Base-by-base conservation (phyloP, 1,284 basidiomycete genomes). In the Caloboletus inedulis region DNA sequence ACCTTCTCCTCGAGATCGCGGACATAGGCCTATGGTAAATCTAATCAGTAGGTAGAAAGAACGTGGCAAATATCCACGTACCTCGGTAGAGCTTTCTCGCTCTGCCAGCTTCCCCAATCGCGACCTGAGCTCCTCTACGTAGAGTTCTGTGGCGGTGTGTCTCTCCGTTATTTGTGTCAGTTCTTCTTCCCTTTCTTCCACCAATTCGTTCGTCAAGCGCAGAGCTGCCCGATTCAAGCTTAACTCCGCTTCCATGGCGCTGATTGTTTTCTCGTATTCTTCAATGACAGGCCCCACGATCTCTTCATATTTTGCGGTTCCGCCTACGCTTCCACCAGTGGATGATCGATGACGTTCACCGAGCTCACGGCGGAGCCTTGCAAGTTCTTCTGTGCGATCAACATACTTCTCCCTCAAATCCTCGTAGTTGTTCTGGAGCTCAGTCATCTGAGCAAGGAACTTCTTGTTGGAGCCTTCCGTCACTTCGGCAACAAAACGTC, bases 201-300 rank as follows among this genome's bases (percentile, higher is more conserved):
- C 85, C 66, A 96, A 77, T 61, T 94, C 91, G 68, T 96, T 96
- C 47, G 92, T 91, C 67, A 94, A 88, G 43, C 89, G 77, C 61
- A 98, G 74, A 16, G 94, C 94, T 1, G 91, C 93, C 55, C 91
- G 84, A 60, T 93, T 93, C 48, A 98, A 78, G 62, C 85, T 92
- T 51, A 98, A 81, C 70, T 98, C 91, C 1, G 94, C 92, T 69
- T 99, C 97, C 77, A 99, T 89, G 2, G 93, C 88, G 43, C 87
- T 85, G 59, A 99, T 95, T 1, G 94, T 94, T 78, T 96, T 95
- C 75, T 99, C 96, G 72, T 99, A 99, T 75, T 98, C 96, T 69
- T 96, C 89, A 52, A 99, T 98, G 62, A 99, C 94, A 7, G 96
- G 96, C 34, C 94, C 95, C 19, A 98, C 94, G 52, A 97, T 96